Evolutionary conservation across 441 rosid genomes (phyloP).

Genomic region (Jatropha podagrica): DNA sequence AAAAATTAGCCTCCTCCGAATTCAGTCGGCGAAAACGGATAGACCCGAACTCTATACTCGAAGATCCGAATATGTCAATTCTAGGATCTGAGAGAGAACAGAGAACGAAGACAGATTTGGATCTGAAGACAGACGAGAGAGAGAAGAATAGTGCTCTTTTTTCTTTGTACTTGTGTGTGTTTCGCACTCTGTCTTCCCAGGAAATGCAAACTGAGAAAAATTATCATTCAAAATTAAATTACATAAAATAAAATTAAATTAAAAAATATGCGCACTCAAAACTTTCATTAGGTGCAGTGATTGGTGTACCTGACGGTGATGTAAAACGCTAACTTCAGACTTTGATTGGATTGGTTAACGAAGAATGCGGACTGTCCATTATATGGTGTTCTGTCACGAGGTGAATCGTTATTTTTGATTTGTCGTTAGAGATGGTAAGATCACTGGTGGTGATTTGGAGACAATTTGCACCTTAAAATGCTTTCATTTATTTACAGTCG

Average conservation of each 20-base stretch:
- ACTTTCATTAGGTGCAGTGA: not conserved
- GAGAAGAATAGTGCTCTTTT: constrained; percentile 1
- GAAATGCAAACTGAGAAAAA: not conserved
- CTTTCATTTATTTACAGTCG: too few relatives aligned
- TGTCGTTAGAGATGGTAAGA: not conserved
- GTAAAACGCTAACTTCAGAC: not conserved
- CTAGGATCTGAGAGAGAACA: constrained; percentile 33
- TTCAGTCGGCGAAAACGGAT: not conserved
- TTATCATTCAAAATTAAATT: not conserved
- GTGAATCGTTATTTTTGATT: not conserved
- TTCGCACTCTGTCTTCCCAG: constrained; percentile 4
- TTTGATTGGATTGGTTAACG: not conserved
- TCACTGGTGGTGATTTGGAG: too few relatives aligned
- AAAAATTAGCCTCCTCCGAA: not conserved
- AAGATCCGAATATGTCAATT: constrained; percentile 38
- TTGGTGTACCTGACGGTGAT: not conserved
- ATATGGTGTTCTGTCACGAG: not conserved
- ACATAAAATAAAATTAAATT: not conserved
- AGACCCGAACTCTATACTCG: constrained; percentile 18
- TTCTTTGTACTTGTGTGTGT: constrained; percentile 14
- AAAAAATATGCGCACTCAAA: not conserved
- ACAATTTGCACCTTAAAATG: too few relatives aligned
- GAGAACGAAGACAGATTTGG: constrained; percentile 44
- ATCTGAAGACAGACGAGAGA: constrained; percentile 31
- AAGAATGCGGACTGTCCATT: not conserved